Conservation (phyloP, 108 stramenopile genomes). For the Fistulifera pelliculosa region DNA sequence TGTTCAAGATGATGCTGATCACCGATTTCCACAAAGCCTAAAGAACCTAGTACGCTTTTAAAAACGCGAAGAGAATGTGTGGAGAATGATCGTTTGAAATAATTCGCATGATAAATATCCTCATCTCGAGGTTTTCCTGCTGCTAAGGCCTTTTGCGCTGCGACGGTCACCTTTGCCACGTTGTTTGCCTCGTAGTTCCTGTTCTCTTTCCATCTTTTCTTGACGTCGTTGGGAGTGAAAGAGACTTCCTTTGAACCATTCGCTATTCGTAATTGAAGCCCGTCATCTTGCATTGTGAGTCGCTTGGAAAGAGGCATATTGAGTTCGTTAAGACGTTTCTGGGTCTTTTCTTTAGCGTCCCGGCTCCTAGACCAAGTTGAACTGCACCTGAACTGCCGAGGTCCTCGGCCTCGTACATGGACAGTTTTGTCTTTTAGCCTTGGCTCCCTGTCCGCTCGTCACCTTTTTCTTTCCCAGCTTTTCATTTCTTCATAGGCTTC, state of each 20-base stretch:
- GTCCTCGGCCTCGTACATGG: constrained; percentile 67
- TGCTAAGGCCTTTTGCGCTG: too few species aligned
- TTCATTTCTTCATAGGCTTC: constrained; percentile 57
- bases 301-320: constrained; percentile 67
- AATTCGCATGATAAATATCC: too few species aligned
- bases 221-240: constrained; percentile 42
- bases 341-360: constrained; percentile 26
- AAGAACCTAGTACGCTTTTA: too few species aligned
- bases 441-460: constrained; percentile 11
- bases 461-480: constrained; percentile 19
- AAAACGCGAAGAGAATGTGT: too few species aligned
- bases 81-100: too few species aligned
- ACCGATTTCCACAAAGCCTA: too few species aligned
- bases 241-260: constrained; percentile 67
- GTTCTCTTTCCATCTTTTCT: too few species aligned
- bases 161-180: too few species aligned
- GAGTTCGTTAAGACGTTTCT: constrained; percentile 42
- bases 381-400: constrained; percentile 28
- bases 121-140: too few species aligned
- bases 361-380: constrained; percentile 48
- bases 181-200: too few species aligned
- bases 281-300: constrained; percentile 34
- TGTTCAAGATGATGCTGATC: too few species aligned
- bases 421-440: constrained; percentile 20
- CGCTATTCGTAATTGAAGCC: constrained; percentile 30